Evolutionary conservation across 1,284 basidiomycete species (phyloP), one percentile per base, ranked within the genome.

Genomic region (Tylopilus sp.): DNA sequence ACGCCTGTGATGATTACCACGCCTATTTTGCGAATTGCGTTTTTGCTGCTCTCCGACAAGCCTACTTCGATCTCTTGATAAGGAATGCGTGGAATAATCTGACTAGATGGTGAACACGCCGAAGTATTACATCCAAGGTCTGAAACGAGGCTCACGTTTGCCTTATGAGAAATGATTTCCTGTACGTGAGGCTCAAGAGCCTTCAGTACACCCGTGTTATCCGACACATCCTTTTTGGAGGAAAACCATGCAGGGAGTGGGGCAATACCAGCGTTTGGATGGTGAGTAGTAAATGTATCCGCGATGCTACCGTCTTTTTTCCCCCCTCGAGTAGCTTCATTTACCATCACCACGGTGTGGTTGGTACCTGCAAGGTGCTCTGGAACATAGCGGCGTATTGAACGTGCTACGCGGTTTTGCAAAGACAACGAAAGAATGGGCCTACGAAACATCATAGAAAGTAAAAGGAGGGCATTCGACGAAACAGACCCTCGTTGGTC

Each of bases 1-100:
- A 94, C 84, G 7, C 86, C 91, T 47, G 83, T 84, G 13, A 94
- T 80, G 47, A 94, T 81, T 12, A 91, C 83, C 6, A 86, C 84
- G 3, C 93, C 93, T 1, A 82, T 81, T 61, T 80, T 80, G 73
- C 86, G 89, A 71, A 94, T 84, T 6, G 74, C 70, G 1, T 80
- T 72, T 29, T 83, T 72, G 68, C 87, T 81, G 10, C 77, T 75
- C 13, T 78, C 73, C 0, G 80, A 83, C 52, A 83, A 67, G 0
- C 87, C 84, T 1, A 69, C 71, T 54, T 81, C 70, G 3, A 93
- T 73, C 19, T 89, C 86, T 0, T 77, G 70, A 68, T 87, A 91
- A 0, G 80, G 70, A 1, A 91, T 74, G 51, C 83, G 78, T 6
- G 91, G 88, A 24, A 93, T 82, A n/a, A 86, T 82, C 90, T 92